A percentile compares a stretch with the other conserved stretches of the same genome.
These are phyloP conservation scores for Cerioporus squamosus DNA, from an alignment of 1,284 basidiomycete species.

Conservation along the genomic window DNA sequence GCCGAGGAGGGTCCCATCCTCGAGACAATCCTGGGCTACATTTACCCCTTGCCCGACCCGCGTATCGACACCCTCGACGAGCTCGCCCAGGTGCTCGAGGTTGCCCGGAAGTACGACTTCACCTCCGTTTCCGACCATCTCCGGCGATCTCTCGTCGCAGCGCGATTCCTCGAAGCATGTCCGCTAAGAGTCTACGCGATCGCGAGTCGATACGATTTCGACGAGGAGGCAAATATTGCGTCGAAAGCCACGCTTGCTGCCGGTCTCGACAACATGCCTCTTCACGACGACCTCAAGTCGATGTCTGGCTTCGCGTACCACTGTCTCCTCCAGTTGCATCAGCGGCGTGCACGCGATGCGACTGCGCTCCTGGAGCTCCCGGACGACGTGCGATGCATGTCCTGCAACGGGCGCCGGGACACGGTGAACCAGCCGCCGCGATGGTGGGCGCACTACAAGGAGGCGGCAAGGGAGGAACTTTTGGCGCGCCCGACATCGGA, in stretches of 20 bases:
- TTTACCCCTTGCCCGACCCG: conserved; percentile 45
- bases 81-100: conserved; percentile 52
- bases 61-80: conserved; percentile 49
- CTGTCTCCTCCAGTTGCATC: conserved; percentile 64
- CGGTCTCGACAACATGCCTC: conserved; percentile 55
- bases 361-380: conserved; percentile 49
- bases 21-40: conserved; percentile 54
- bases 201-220: conserved; percentile 65
- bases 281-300: conserved; percentile 65
- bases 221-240: conserved; percentile 43
- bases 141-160: conserved; percentile 53
- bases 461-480: conserved; percentile 59
- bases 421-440: conserved; percentile 53
- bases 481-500: conserved; percentile 57
- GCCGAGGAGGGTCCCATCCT: conserved; percentile 51
- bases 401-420: conserved; percentile 61
- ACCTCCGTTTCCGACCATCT: conserved; percentile 48
- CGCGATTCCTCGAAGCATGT: conserved; percentile 48
- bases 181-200: conserved; percentile 72
- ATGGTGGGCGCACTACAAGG: conserved; percentile 71
- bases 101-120: conserved; percentile 71
- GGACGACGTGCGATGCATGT: conserved; percentile 62
- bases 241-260: conserved; percentile 59
- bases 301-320: conserved; percentile 70
- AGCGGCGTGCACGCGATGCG: conserved; percentile 52